Evolutionary conservation across 192 early-diverging fungal genomes (phyloP).

Genomic region (Umbelopsis ramanniana): DNA sequence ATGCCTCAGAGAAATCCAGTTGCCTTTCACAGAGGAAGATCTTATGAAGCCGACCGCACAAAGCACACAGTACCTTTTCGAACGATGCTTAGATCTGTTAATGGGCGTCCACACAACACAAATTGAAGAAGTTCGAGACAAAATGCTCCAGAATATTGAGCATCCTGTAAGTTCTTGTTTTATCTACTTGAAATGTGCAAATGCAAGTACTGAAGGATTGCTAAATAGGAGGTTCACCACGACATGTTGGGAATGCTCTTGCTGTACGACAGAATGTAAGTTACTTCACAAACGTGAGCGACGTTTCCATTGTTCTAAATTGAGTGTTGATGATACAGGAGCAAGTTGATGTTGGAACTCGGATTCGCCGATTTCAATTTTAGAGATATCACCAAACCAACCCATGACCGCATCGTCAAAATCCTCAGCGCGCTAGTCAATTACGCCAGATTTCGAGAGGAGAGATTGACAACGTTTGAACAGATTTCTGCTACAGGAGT

Average conservation of each 20-base stretch:
- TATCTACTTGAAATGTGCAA: neutral
- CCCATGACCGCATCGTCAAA: neutral
- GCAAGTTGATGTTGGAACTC: constrained; percentile 16
- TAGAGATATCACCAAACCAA: constrained; percentile 7
- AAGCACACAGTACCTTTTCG: constrained; percentile 8
- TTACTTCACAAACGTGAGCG: neutral
- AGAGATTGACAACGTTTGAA: constrained; percentile 17
- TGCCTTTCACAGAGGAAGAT: constrained; percentile 5
- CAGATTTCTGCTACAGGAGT: constrained; percentile 16
- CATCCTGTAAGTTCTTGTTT: neutral
- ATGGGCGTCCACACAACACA: constrained; percentile 8
- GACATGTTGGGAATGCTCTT: constrained; percentile 7
- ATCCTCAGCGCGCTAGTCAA: constrained; percentile 11
- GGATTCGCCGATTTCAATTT: constrained; percentile 15
- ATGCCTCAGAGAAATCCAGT: constrained; percentile 8
- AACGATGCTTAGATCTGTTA: constrained; percentile 6
- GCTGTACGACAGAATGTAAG: constrained; percentile 15
- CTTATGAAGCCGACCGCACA: neutral
- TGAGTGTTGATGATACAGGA: neutral
- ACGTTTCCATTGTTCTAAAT: neutral
- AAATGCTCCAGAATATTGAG: neutral
- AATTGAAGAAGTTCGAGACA: constrained; percentile 15
- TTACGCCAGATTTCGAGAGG: constrained; percentile 15
- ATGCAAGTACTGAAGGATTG: no score
- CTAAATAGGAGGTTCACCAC: neutral